phyloP scores from a whole-genome alignment of 345 rosid species.

The Schrenkiella parvula region DNA sequence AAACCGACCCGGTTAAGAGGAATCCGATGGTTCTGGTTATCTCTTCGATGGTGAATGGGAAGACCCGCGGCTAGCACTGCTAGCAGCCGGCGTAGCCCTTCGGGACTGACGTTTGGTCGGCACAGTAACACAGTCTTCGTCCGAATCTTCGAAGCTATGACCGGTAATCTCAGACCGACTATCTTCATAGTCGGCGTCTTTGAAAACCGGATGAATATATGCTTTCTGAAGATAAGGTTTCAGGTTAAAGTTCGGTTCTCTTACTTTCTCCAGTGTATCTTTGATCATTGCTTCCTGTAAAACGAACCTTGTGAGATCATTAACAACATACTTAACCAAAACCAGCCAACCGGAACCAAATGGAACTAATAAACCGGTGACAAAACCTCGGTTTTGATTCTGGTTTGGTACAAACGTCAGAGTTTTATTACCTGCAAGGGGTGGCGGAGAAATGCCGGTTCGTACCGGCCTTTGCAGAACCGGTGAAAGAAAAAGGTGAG shows the following conservation, averaged over 20 bases:
- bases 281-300: constrained; percentile 91
- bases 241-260: constrained; percentile 70
- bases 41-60: constrained; percentile 31
- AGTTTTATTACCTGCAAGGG: constrained; percentile 64
- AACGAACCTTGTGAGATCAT: background rate
- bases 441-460: constrained; percentile 66
- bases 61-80: constrained; percentile 40
- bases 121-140: constrained; percentile 56
- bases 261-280: constrained; percentile 75
- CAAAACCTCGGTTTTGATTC: background rate
- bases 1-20: constrained; percentile 1
- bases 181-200: constrained; percentile 36
- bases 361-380: background rate
- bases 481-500: constrained; percentile 72
- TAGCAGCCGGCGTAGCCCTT: constrained; percentile 43
- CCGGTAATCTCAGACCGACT: constrained; percentile 31
- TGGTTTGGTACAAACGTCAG: background rate
- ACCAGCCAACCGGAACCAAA: background rate
- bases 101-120: constrained; percentile 70
- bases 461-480: constrained; percentile 75
- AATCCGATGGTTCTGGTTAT: background rate
- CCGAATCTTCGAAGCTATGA: constrained; percentile 27
- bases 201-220: constrained; percentile 76
- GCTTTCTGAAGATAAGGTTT: constrained; percentile 73
- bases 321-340: background rate